These are phyloP conservation scores for Lenwebbia sp. DNA, from an alignment of 345 rosid species.

Conservation along the genomic window DNA sequence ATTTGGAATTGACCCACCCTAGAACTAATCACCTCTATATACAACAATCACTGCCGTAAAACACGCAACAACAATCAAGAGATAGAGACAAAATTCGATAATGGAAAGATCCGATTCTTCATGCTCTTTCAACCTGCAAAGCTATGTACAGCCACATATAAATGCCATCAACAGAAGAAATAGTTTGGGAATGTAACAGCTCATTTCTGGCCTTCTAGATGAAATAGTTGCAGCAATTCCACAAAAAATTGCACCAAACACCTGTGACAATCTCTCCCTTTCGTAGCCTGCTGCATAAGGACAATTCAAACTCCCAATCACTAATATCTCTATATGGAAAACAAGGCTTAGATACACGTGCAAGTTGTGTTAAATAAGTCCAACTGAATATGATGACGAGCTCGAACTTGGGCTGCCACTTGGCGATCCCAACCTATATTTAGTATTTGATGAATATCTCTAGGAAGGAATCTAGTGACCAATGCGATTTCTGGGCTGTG, in stretches of 20 bases:
- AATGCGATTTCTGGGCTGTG: no score
- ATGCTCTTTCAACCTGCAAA: neutral
- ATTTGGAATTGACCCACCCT: neutral
- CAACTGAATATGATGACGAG: no score
- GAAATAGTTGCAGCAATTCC: neutral
- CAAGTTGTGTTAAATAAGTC: no score
- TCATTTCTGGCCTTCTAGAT: neutral
- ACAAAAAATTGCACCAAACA: neutral
- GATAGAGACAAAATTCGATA: no score
- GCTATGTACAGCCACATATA: neutral
- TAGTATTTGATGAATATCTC: no score
- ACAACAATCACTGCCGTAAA: neutral
- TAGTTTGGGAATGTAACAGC: neutral
- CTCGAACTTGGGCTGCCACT: no score
- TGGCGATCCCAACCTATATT: no score
- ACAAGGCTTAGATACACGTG: neutral
- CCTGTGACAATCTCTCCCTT: neutral
- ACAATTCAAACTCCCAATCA: neutral
- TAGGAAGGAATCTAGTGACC: no score
- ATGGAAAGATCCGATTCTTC: neutral
- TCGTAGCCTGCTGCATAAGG: constrained; percentile 2
- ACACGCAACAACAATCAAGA: neutral
- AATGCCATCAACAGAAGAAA: neutral
- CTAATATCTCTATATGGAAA: neutral
- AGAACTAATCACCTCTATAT: neutral